Evolutionary conservation across 2,329 filamentous ascomycete genomes (phyloP), one percentile per base, ranked within the genome.

Genomic region (Chaetomiaceae sp.): DNA sequence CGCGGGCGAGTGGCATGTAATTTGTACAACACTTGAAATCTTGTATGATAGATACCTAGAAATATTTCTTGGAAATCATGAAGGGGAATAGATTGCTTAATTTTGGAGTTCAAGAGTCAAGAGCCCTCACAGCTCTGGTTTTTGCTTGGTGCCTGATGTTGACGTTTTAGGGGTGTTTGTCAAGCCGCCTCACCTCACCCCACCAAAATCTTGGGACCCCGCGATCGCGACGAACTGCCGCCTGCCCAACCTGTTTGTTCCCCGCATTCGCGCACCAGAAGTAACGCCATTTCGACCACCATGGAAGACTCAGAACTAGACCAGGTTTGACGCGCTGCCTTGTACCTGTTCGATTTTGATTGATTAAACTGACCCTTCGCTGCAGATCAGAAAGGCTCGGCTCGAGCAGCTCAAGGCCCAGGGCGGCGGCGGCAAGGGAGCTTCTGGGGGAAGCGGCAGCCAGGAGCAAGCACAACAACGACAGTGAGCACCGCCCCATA

Each of bases 401-500:
- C 84, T 96, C 48, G 88, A 92, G 70, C 91, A 99, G 74, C 85
- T 97, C 60, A 93, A 95, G 70, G 79, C 90, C 62, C 76, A 87
- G 70, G 72, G 78, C 57, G 75, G 74, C 54, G 72, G 78, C 57
- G 75, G 74, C 70, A 71, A 41, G 71, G 48, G 14, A 20, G 44
- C 40, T 34, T 69, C 69, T 35, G 70, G 72, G 44, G 69, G 72
- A 44, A 69, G 73, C 51, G 72, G 68, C 46, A 69, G 72, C 44
- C 72, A 74, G 55, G 74, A 80, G 53, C 80, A 87, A 56, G 82
- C 88, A 50, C 76, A 87, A 50, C 76, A 87, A 64, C 78, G 79
- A 68, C 77, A 81, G 83, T 85, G 66, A 72, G 75, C 6, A 12
- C 12, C 25, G 25, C 25, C 12, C 12, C 25, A n/a, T 27, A 27